Conservation (phyloP, 441 rosid genomes). For the Lagerstroemia fauriei region DNA sequence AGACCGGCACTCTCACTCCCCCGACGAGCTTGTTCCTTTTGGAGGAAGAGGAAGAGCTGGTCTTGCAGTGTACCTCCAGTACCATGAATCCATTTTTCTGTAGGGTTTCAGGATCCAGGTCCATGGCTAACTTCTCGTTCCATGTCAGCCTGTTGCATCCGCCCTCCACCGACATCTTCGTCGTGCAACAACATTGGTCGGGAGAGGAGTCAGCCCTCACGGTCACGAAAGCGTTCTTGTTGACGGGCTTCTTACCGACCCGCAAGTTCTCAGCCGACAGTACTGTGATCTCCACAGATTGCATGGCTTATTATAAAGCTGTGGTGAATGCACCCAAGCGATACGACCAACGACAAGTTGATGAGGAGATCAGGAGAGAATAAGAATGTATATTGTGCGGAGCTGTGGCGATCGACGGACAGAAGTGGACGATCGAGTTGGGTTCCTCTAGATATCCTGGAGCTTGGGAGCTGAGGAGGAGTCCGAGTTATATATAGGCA, state of each 20-base stretch:
- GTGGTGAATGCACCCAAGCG: background rate
- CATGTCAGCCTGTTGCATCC: background rate
- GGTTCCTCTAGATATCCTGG: no score
- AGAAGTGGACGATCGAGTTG: no score
- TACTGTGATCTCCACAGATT: conserved; percentile 18
- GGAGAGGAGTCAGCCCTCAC: conserved; percentile 10
- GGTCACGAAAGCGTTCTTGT: conserved; percentile 18
- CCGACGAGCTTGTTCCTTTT: conserved; percentile 43
- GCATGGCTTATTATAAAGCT: background rate
- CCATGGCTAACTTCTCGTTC: conserved; percentile 23
- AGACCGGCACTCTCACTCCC: conserved; percentile 41
- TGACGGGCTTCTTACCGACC: conserved; percentile 6
- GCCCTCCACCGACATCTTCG: background rate
- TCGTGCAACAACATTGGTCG: conserved; percentile 9
- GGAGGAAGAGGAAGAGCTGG: background rate
- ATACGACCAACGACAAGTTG: no score
- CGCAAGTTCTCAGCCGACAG: conserved; percentile 17
- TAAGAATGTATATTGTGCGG: no score
- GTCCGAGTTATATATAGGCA: no score
- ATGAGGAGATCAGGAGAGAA: no score
- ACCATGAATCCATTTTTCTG: background rate
- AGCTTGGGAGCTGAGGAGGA: background rate
- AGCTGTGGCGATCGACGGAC: no score
- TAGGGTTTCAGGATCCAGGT: background rate
- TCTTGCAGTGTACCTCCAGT: conserved; percentile 15